phyloP scores from a whole-genome alignment of 169 alveolate species.

The Plasmodium vivax region DNA sequence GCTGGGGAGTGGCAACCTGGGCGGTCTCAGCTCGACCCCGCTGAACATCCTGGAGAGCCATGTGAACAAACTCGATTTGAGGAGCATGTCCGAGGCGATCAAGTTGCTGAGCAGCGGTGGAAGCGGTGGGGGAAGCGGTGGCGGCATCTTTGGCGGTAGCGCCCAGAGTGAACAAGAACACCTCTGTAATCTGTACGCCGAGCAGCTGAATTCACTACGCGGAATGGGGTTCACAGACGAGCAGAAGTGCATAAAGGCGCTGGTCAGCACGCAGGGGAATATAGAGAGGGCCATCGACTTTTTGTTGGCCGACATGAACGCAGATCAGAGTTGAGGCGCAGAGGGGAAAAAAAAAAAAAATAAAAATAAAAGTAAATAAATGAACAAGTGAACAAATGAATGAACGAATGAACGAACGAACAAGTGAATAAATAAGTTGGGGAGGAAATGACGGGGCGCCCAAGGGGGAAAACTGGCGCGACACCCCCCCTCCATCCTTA shows the following conservation, averaged over 20 bases:
- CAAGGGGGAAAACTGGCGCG: background rate
- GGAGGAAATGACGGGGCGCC: background rate
- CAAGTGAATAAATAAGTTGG: background rate
- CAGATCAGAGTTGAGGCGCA: slow-evolving; percentile 12
- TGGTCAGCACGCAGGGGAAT: slow-evolving; percentile 87
- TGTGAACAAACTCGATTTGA: background rate
- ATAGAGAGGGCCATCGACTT: slow-evolving; percentile 85
- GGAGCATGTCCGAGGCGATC: slow-evolving; percentile 6
- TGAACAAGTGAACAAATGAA: background rate
- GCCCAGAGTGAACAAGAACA: background rate
- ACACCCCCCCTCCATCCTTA: background rate
- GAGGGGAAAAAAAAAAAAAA: background rate
- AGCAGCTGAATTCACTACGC: slow-evolving; percentile 82
- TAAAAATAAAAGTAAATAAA: background rate
- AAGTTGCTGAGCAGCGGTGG: background rate
- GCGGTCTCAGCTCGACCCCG: background rate
- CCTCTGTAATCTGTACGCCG: slow-evolving; percentile 10
- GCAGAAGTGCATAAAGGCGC: slow-evolving; percentile 84
- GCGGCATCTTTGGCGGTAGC: background rate
- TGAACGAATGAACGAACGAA: background rate
- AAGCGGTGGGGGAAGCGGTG: too few species aligned
- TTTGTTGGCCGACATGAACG: slow-evolving; percentile 78
- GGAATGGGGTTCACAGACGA: slow-evolving; percentile 88
- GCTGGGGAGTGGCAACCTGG: background rate
- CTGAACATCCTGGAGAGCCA: background rate